Evolutionary conservation across 257 asterid species (phyloP).

Genomic region (Buddleja alternifolia): DNA sequence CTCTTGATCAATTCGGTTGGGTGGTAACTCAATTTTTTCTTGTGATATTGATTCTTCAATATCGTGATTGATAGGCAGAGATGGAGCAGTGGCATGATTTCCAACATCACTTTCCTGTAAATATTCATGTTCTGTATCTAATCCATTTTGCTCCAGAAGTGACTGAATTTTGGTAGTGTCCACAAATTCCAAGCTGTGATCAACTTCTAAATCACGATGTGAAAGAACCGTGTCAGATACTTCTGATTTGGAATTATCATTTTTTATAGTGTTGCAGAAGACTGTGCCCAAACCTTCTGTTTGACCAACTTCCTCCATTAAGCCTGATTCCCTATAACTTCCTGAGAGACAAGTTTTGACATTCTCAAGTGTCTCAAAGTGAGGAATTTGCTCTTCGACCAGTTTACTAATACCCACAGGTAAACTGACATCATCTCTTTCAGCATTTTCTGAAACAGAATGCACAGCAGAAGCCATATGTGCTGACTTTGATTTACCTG

Average conservation of each 20-base stretch:
- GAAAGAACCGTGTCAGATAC: constrained; percentile 25
- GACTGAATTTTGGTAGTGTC: constrained; percentile 35
- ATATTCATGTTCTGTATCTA: constrained; percentile 41
- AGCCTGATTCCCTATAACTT: constrained; percentile 33
- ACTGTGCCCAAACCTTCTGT: constrained; percentile 29
- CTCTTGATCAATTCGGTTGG: constrained; percentile 35
- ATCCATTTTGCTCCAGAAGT: constrained; percentile 35
- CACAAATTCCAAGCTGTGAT: constrained; percentile 28
- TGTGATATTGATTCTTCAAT: constrained; percentile 35
- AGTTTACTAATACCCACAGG: constrained; percentile 32
- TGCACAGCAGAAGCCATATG: constrained; percentile 31
- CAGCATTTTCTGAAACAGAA: constrained; percentile 31
- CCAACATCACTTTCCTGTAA: constrained; percentile 27
- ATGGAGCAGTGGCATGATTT: constrained; percentile 30
- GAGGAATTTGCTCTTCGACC: constrained; percentile 41
- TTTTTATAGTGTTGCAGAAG: constrained; percentile 27
- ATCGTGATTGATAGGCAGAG: constrained; percentile 20
- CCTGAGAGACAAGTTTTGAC: constrained; percentile 31
- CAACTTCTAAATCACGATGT: constrained; percentile 34
- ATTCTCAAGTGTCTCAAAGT: constrained; percentile 37
- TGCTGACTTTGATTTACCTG: constrained; percentile 35
- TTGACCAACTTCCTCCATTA: constrained; percentile 41
- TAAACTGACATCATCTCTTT: constrained; percentile 29
- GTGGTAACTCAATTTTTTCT: constrained; percentile 35
- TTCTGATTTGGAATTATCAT: constrained; percentile 40